phyloP scores from a whole-genome alignment of 345 rosid species.

The Raphanus raphanistrum region DNA sequence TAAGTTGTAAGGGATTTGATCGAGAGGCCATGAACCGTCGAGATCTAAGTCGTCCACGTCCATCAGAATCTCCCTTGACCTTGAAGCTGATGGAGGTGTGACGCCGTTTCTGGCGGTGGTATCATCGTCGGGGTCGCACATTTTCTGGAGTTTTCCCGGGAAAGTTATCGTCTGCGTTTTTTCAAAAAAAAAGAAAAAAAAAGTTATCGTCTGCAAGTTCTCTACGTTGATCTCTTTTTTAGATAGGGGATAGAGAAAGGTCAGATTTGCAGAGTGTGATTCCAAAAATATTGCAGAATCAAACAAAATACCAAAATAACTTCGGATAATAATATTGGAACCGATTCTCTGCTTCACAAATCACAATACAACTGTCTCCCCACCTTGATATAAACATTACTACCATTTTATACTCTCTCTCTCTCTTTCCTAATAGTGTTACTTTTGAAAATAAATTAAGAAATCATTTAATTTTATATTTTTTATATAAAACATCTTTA shows the following conservation, averaged over 20 bases:
- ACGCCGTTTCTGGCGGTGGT: constrained; percentile 33
- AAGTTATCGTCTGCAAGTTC: constrained; percentile 25
- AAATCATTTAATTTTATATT: no score
- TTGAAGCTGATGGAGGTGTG: constrained; percentile 22
- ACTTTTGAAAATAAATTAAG: no score
- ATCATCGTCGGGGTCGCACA: constrained; percentile 58
- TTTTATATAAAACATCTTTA: no score
- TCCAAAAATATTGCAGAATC: constrained; percentile 40
- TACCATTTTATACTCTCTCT: no score
- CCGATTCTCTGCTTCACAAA: constrained; percentile 39
- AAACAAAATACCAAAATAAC: constrained; percentile 17
- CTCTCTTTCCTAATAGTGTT: no score
- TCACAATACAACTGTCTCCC: constrained; percentile 25
- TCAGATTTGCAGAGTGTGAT: constrained; percentile 38
- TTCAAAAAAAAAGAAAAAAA: neutral
- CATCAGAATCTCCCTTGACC: constrained; percentile 51
- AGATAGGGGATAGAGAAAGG: constrained; percentile 20
- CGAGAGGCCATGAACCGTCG: constrained; percentile 68
- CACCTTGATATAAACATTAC: no score
- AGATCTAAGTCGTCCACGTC: constrained; percentile 77
- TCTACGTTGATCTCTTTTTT: neutral
- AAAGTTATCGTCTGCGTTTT: constrained; percentile 22
- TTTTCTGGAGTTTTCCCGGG: constrained; percentile 41
- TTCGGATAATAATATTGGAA: constrained; percentile 39
- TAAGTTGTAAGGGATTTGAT: constrained; percentile 53